Evolutionary conservation across 2,329 filamentous ascomycete species (phyloP), one percentile per base, ranked within the genome.

Genomic region (Fusarium sp.): DNA sequence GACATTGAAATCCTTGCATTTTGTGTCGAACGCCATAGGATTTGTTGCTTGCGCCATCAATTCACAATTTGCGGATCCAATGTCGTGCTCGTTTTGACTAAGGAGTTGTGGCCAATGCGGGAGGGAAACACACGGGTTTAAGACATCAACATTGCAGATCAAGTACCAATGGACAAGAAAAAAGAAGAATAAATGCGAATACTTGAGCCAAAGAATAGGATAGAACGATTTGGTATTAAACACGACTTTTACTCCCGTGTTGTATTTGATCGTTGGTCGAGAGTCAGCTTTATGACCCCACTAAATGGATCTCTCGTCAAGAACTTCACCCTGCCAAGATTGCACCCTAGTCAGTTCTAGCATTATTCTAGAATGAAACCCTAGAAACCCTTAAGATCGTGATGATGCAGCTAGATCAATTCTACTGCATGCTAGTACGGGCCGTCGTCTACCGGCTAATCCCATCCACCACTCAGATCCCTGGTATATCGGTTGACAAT

Each of bases 41-140:
- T 7, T 24, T 36, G 45, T 38, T 28, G 18, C 36, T 56, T 36
- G 31, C 53, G 53, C 33, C 42, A 56, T 56, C 52, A 34, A 59
- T 59, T 52, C 6, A 39, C 33, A 44, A 53, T 52, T 59, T 46
- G 24, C 40, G 33, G 33, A 46, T 20, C n/a, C 38, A 52, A 53
- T 53, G 49, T 45, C 48, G 49, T 52, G 42, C 34, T 34, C 11
- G 20, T 18, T 24, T 24, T 9, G 40, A 20, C 40, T 13, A 43
- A 24, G 34, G 14, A 15, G 17, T 17, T 36, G 34, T 36, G 34
- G 34, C 34, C 34, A 36, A 36, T 36, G 34, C 34, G 34, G 34
- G 34, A 36, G 34, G 34, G 7, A 4, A 36, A 17, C 14, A 17
- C 34, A 7, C 34, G 34, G 34, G 17, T 36, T 36, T 36, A 36